Evolutionary conservation across 1,139 yeast species (phyloP), one percentile per base, ranked within the genome.

Genomic region (Yamadazyma friedrichii): DNA sequence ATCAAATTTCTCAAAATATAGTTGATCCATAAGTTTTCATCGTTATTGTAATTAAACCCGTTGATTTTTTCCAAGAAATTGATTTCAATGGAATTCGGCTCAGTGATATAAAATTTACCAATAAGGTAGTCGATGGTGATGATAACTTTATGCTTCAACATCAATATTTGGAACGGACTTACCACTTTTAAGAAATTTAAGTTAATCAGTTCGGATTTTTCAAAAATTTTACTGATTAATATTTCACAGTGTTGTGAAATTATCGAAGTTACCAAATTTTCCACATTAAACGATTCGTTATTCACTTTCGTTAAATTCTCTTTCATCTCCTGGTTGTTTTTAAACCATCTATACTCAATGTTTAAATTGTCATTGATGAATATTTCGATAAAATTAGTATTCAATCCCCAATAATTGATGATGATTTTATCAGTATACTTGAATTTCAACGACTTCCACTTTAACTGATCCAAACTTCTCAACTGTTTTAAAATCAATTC

Each of bases 401-500:
- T 59, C 12, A 27, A 33, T 11, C 76, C 59, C 96, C 96, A 87
- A 62, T 88, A 88, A 48, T 80, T 78, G 6, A 88, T 70, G 2
- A 78, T 61, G 13, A 88, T 80, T 12, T 30, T 37, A 43, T 76
- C 74, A 30, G 44, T 41, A 54, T 84, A 85, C 27, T 75, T 72
- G 58, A 84, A 89, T 38, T 80, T 78, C 41, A 91, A 61, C 43
- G 79, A 79, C 12, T 84, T 81, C 84, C 95, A 86, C 44, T 69
- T 67, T 36, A 69, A 56, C 35, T 78, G 69, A 27, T 83, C 79
- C 44, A 85, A 62, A 16, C 72, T 75, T 27, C 73, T 68, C 40
- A 89, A 62, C 54, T 87, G 93, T 54, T 87, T 93, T 45, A 87
- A 82, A 15, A 89, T 67, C 43, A 84, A 65, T 49, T 85, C 81